Conservation (phyloP, 768 basidiomycete species). For the Serpula lacrymans region DNA sequence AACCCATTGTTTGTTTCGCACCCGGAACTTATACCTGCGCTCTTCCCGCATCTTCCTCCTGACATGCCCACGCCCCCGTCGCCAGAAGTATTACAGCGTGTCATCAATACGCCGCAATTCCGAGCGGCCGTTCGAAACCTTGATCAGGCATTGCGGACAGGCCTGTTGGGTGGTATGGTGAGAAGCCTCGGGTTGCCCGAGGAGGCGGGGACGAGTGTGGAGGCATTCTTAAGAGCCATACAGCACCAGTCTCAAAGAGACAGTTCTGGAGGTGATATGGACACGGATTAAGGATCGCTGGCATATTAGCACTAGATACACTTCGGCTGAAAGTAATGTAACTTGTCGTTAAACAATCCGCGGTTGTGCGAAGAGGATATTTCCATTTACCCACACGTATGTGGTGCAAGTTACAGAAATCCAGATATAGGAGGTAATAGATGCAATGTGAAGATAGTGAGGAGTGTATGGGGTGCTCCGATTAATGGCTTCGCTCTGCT, state of each 20-base stretch:
- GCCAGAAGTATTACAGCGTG: constrained; percentile 61
- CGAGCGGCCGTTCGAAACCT: constrained; percentile 74
- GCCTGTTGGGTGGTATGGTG: constrained; percentile 72
- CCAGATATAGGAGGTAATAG: not conserved
- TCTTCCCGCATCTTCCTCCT: constrained; percentile 82
- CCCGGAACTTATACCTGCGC: constrained; percentile 61
- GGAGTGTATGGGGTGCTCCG: too few species aligned
- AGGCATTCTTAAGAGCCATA: constrained; percentile 77
- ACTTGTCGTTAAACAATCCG: not conserved
- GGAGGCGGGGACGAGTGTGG: constrained; percentile 76
- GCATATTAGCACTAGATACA: too few species aligned
- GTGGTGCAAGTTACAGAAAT: constrained; percentile 1
- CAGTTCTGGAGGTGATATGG: constrained; percentile 54
- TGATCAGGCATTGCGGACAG: constrained; percentile 82
- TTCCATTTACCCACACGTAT: not conserved
- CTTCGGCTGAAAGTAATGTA: not conserved
- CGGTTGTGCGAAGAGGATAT: not conserved
- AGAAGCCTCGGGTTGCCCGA: constrained; percentile 78
- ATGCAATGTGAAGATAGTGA: too few species aligned
- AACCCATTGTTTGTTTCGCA: constrained; percentile 66
- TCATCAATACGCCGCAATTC: constrained; percentile 83
- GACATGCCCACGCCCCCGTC: constrained; percentile 65
- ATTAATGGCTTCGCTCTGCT: constrained; percentile 67
- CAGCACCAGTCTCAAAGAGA: constrained; percentile 68
- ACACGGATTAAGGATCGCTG: constrained; percentile 73